Evolutionary conservation across 306 rosid species (phyloP), one percentile per base, ranked within the genome.

Genomic region (Canavalia gladiata): DNA sequence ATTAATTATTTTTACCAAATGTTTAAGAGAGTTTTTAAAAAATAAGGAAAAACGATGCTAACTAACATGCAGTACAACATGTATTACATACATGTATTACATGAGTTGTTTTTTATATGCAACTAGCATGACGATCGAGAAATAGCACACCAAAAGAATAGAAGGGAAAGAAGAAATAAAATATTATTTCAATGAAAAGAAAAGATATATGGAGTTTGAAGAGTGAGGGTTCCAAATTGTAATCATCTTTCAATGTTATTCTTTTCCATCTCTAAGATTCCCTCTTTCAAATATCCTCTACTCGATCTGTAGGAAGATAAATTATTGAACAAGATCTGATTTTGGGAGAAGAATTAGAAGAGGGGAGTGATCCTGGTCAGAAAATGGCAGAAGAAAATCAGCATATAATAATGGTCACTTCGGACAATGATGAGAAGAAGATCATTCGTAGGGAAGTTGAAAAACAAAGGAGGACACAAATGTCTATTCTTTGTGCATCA

Each of bases 361-460:
- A 68, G 33, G 76, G 59, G 49, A 31, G 68, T 68, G 37, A 71
- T 70, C 65, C 56, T 72, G 58, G 28, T n/a, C 64, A 33, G 47
- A 51, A 51, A 67, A 85, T 81, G 88, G 70, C 55, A n/a, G 46
- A 78, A 64, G 76, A 63, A 52, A 81, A 70, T 57, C 82, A 75
- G 8, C 71, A 29, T 45, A 68, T 33, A 7, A 45, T 47, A 57
- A 63, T 56, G 5, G 2, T 33, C 45, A 41, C 70, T 7, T 68
- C 46, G 0, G 71, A 70, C 52, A 76, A 81, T 62, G 63, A 70
- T 76, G 81, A 85, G 31, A 78, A 55, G 79, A 81, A 76, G 77
- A 81, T 77, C 28, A 77, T 76, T 77, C 85, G 83, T 64, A 81
- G 83, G 72, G 83, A 85, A 71, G 74, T 68, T 56, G 85, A 85